A percentile compares a stretch with the other conserved stretches of the same genome.
Evolutionary conservation across 306 rosid genomes (phyloP).

Genomic region (Arachis stenosperma): DNA sequence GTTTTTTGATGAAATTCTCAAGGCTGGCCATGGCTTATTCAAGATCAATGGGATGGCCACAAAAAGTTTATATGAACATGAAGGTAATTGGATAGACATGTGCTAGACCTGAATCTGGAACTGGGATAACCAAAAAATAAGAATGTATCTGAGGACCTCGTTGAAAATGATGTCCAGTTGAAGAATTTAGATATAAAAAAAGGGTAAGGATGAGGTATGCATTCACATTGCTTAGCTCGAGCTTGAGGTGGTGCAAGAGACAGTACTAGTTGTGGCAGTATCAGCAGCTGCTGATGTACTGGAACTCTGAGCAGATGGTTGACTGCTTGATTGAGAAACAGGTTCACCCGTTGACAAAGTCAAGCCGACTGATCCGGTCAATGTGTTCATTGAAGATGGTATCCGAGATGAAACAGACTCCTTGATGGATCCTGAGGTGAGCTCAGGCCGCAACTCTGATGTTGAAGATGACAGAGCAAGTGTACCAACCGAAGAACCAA

Average conservation of each 20-base stretch:
- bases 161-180: slow-evolving; percentile 62
- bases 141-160: slow-evolving; percentile 69
- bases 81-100: slow-evolving; percentile 61
- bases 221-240: slow-evolving; percentile 68
- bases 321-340: slow-evolving; percentile 56
- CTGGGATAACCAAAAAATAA: slow-evolving; percentile 59
- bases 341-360: slow-evolving; percentile 59
- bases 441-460: slow-evolving; percentile 76
- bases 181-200: slow-evolving; percentile 63
- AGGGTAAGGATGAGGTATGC: slow-evolving; percentile 53
- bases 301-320: slow-evolving; percentile 64
- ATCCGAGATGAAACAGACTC: slow-evolving; percentile 69
- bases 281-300: slow-evolving; percentile 43
- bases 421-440: slow-evolving; percentile 57
- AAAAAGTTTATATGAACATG: slow-evolving; percentile 65
- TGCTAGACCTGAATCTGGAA: slow-evolving; percentile 65
- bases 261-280: slow-evolving; percentile 48
- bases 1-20: slow-evolving; percentile 61
- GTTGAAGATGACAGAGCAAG: slow-evolving; percentile 78
- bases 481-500: slow-evolving; percentile 70
- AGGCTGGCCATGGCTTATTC: slow-evolving; percentile 82
- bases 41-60: slow-evolving; percentile 73
- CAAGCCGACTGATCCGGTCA: slow-evolving; percentile 74
- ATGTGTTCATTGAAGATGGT: slow-evolving; percentile 69
- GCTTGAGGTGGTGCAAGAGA: slow-evolving; percentile 45